Conservation (phyloP, 352 stramenopile species). For the Phytophthora citricola region DNA sequence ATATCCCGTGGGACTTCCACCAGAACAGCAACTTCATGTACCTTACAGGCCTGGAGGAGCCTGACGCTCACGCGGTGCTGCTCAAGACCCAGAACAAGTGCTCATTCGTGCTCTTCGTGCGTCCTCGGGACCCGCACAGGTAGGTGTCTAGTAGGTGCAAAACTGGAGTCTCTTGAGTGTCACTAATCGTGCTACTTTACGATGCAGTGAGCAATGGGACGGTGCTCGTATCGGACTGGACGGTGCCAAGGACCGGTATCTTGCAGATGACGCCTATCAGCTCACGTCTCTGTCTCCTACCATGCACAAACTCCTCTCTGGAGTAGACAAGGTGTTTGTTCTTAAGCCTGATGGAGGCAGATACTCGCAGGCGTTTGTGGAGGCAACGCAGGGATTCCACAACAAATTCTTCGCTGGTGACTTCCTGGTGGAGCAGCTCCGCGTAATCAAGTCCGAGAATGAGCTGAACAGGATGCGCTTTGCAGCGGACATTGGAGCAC, state of each 20-base stretch:
- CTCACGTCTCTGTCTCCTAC: slow-evolving; percentile 62
- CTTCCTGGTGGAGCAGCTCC: slow-evolving; percentile 78
- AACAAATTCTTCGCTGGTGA: slow-evolving; percentile 79
- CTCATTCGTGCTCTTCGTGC: slow-evolving; percentile 80
- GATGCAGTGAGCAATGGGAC: slow-evolving; percentile 81
- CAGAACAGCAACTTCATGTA: slow-evolving; percentile 90
- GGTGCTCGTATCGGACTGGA: slow-evolving; percentile 72
- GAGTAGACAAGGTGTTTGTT: slow-evolving; percentile 74
- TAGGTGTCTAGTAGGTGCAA: too few relatives aligned
- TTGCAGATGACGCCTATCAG: slow-evolving; percentile 73
- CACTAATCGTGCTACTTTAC: too few relatives aligned
- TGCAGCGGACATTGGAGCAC: slow-evolving; percentile 66
- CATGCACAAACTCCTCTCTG: slow-evolving; percentile 62
- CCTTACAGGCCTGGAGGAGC: slow-evolving; percentile 83
- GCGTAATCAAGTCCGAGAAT: slow-evolving; percentile 74
- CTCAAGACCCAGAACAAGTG: slow-evolving; percentile 70
- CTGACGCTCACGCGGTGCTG: slow-evolving; percentile 77
- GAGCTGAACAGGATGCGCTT: slow-evolving; percentile 82
- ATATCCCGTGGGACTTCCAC: slow-evolving; percentile 89
- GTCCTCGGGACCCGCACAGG: slow-evolving; percentile 75
- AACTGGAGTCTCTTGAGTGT: too few relatives aligned
- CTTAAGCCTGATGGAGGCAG: slow-evolving; percentile 62
- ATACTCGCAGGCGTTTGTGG: slow-evolving; percentile 63
- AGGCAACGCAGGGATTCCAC: slow-evolving; percentile 65
- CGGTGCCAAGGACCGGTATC: slow-evolving; percentile 61